Conservation (phyloP, 106 monocot genomes). For the Dendrobium officinale region DNA sequence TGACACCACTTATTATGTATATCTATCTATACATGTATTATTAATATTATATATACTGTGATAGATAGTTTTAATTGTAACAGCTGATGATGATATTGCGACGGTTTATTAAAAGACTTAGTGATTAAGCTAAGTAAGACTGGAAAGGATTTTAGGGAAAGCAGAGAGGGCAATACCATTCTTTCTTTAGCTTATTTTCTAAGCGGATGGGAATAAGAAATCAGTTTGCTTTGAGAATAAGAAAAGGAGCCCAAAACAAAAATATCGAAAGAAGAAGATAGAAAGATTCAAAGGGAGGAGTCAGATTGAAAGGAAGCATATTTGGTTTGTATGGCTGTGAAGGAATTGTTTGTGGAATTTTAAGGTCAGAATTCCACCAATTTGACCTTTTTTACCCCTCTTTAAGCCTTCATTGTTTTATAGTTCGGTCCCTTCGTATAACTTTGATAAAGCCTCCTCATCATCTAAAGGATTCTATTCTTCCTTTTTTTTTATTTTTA, state of each 20-base stretch:
- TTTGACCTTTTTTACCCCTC: background rate
- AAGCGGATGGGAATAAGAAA: background rate
- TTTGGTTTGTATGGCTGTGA: background rate
- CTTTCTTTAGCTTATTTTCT: slow-evolving; percentile 1
- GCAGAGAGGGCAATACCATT: too few relatives aligned
- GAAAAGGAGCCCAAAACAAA: background rate
- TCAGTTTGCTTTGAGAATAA: background rate
- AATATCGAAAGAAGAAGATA: background rate
- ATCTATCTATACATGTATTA: too few relatives aligned
- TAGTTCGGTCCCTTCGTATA: background rate
- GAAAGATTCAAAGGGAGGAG: background rate
- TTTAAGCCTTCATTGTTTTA: background rate
- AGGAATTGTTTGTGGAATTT: slow-evolving; percentile 2
- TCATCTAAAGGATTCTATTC: slow-evolving; percentile 1
- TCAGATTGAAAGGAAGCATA: background rate
- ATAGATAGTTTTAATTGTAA: too few relatives aligned
- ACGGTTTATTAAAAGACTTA: background rate
- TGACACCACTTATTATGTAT: background rate
- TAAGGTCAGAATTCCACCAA: slow-evolving; percentile 7
- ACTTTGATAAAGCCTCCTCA: slow-evolving; percentile 4
- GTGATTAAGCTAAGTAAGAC: background rate
- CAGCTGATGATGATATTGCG: too few relatives aligned
- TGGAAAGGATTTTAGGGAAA: background rate
- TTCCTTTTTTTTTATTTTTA: background rate
- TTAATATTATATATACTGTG: too few relatives aligned